Evolutionary conservation across 192 early-diverging fungal genomes (phyloP).

Genomic region (Nowakowskiella sp.): DNA sequence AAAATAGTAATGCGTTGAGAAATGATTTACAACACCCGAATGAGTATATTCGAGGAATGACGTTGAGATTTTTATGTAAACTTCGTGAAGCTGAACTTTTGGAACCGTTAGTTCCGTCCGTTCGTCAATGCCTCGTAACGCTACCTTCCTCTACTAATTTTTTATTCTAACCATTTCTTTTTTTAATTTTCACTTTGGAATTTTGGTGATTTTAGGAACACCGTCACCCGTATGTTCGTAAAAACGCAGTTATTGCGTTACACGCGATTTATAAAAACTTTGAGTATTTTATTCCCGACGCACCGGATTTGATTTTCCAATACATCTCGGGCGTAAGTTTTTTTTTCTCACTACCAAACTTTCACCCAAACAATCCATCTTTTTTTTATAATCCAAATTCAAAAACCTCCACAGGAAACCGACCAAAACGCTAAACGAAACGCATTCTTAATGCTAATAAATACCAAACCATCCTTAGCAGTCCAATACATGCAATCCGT

Average conservation of each 20-base stretch:
- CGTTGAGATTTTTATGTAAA: slow-evolving; percentile 91
- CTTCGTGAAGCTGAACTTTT: slow-evolving; percentile 89
- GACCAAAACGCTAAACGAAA: slow-evolving; percentile 90
- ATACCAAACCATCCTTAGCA: slow-evolving; percentile 65
- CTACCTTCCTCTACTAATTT: too few species aligned
- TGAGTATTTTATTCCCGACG: slow-evolving; percentile 92
- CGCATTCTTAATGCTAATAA: slow-evolving; percentile 87
- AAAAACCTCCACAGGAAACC: slow-evolving; percentile 59
- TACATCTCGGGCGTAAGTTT: slow-evolving; percentile 30
- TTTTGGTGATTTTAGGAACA: slow-evolving; percentile 56
- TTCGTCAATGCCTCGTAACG: slow-evolving; percentile 72
- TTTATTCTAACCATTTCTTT: neutral
- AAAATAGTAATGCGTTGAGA: slow-evolving; percentile 73
- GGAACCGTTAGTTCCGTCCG: slow-evolving; percentile 86
- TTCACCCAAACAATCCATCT: slow-evolving; percentile 6
- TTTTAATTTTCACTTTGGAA: slow-evolving; percentile 9
- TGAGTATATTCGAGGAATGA: slow-evolving; percentile 93
- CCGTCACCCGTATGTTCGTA: slow-evolving; percentile 94
- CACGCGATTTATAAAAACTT: slow-evolving; percentile 80
- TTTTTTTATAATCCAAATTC: neutral
- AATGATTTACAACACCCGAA: slow-evolving; percentile 98
- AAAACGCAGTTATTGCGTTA: slow-evolving; percentile 94
- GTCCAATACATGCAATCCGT: slow-evolving; percentile 76
- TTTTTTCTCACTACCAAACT: slow-evolving; percentile 35
- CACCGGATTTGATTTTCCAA: slow-evolving; percentile 75